phyloP scores from a whole-genome alignment of 192 early-diverging fungal species.

The Rhizoclosmatium sp. region DNA sequence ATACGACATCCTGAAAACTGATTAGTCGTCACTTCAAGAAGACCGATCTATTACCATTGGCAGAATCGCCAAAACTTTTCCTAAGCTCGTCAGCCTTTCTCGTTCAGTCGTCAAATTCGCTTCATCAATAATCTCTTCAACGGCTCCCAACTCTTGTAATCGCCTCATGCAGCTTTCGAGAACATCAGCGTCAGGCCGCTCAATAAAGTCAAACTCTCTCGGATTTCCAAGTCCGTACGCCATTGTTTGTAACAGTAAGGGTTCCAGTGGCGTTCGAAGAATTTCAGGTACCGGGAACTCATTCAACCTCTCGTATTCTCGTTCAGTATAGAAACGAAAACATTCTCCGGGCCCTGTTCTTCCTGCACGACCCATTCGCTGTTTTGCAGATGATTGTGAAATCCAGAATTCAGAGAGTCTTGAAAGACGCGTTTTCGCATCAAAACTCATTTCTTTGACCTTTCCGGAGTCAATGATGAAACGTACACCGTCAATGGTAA shows the following conservation, averaged over 20 bases:
- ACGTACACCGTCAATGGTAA: slow-evolving; percentile 67
- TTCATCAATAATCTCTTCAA: slow-evolving; percentile 37
- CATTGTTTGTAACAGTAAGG: slow-evolving; percentile 64
- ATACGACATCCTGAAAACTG: slow-evolving; percentile 51
- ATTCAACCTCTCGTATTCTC: slow-evolving; percentile 66
- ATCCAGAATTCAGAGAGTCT: slow-evolving; percentile 76
- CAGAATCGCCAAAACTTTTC: slow-evolving; percentile 60
- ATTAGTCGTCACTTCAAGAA: too few species aligned
- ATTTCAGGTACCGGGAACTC: slow-evolving; percentile 76
- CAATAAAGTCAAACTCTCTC: slow-evolving; percentile 68
- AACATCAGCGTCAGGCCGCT: slow-evolving; percentile 53
- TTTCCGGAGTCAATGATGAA: slow-evolving; percentile 71
- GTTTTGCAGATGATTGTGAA: slow-evolving; percentile 68
- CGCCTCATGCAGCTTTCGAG: slow-evolving; percentile 54
- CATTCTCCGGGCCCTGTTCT: slow-evolving; percentile 52
- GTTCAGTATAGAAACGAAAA: slow-evolving; percentile 66
- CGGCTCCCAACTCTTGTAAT: slow-evolving; percentile 59
- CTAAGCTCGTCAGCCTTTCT: slow-evolving; percentile 59
- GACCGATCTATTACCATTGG: slow-evolving; percentile 44
- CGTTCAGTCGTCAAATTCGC: neutral
- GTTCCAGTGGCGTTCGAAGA: slow-evolving; percentile 66
- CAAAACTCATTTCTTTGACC: slow-evolving; percentile 73
- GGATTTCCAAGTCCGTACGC: slow-evolving; percentile 71
- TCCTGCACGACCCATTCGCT: slow-evolving; percentile 69
- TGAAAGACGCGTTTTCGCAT: slow-evolving; percentile 56